Base-by-base conservation (phyloP, 2,329 filamentous ascomycete species). In the Hirsutella minnesotensis region DNA sequence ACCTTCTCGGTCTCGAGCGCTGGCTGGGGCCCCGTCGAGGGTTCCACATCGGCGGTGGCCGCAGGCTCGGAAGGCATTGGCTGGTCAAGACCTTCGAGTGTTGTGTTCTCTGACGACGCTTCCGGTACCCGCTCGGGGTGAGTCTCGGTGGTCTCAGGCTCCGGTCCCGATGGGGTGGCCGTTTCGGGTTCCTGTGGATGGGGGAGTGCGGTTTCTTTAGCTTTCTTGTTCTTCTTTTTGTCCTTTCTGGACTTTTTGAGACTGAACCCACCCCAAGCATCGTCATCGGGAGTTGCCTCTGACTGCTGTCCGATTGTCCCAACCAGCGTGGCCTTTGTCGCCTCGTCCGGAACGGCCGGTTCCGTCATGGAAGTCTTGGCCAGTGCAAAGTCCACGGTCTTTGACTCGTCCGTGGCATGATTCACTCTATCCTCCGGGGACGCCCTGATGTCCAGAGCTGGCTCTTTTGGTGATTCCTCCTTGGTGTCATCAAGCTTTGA, bases 181-280 rank as follows among this genome's bases (percentile, higher is more conserved):
- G 45, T 50, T 45, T 60, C 46, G 45, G 53, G 47, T 49, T 57
- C 52, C 51, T 59, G 53, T 48, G 50, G 47, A 45, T 47, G 46
- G 49, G 53, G 46, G 55, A 49, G 50, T 49, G 54, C 55, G 46
- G 47, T 47, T 47, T 56, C 49, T 52, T 60, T 58, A 56, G 56
- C 49, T 48, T 55, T 56, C 42, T 61, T 60, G 45, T 62, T 56
- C 45, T 61, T 56, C 44, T 56, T 56, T 45, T 62, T 59, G 45
- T 58, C 53, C 45, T 57, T 59, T 46, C 59, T 53, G 41, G 55
- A 53, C 44, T 46, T 47, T 45, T 53, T 55, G 35, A 49, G 49
- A 51, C 49, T 54, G 40, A 53, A 54, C 49, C 53, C 52, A 56
- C 51, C 53, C 51, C 48, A 51, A 27, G 24, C 24, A 44, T 56